A percentile compares a stretch with the other conserved stretches of the same genome.
phyloP scores from a whole-genome alignment of 495 filamentous ascomycete genomes.

The Aspergillus asperescens region DNA sequence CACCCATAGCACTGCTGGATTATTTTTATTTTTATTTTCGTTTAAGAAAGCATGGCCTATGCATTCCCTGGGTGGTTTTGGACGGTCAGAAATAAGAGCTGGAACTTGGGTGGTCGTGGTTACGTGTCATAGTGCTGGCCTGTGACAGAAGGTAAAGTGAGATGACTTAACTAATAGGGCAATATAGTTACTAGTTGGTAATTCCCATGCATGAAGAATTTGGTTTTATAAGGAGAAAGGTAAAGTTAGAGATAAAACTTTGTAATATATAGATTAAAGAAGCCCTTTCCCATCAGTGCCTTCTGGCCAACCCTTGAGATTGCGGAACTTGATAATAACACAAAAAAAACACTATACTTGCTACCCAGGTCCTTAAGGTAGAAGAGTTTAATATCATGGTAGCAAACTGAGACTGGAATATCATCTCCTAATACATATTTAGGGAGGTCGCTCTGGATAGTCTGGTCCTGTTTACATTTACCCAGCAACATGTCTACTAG shows the following conservation, averaged over 20 bases:
- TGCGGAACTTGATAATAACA: constrained; percentile 26
- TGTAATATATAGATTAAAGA: background rate
- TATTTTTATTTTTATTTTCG: no score
- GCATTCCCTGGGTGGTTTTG: no score
- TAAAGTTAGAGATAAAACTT: constrained; percentile 10
- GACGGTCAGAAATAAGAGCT: no score
- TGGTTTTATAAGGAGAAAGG: constrained; percentile 18
- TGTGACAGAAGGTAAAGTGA: no score
- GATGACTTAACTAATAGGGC: constrained; percentile 26
- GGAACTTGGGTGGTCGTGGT: no score
- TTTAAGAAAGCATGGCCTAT: no score
- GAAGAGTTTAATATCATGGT: constrained; percentile 29
- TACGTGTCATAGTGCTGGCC: no score
- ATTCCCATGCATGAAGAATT: constrained; percentile 32
- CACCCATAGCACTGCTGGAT: no score
- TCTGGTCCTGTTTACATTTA: constrained; percentile 17
- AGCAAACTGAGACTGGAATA: constrained; percentile 28
- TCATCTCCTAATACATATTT: constrained; percentile 19
- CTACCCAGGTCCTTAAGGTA: constrained; percentile 23
- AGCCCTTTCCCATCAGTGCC: constrained; percentile 22
- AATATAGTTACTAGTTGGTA: constrained; percentile 32
- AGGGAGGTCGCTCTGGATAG: constrained; percentile 28
- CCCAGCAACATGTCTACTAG: constrained; percentile 14
- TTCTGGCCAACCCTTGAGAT: constrained; percentile 27
- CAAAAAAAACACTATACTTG: constrained; percentile 25